A percentile compares a stretch with the other conserved stretches of the same genome.
Conservation (phyloP, 208 protist genomes). For the Entamoeba moshkovskii region DNA sequence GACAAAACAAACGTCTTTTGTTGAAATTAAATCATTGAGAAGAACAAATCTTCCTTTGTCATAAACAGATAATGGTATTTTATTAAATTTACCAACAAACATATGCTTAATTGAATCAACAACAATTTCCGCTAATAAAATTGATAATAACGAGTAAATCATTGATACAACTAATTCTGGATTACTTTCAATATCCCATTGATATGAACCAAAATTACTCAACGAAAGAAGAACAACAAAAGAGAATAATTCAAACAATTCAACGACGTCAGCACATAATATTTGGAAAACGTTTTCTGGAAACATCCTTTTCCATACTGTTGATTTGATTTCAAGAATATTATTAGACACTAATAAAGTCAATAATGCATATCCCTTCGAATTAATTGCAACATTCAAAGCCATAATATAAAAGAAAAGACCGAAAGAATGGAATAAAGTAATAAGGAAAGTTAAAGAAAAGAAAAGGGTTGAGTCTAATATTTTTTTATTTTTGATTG, state of each 20-base stretch:
- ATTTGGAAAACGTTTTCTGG: not conserved
- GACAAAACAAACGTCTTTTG: not conserved
- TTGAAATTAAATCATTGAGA: not conserved
- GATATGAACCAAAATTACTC: not conserved
- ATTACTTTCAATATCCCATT: not conserved
- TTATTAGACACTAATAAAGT: not conserved
- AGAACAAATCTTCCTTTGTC: not conserved
- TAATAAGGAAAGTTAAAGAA: not conserved
- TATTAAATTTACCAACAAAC: not conserved
- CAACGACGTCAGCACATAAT: not conserved
- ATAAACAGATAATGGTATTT: not conserved
- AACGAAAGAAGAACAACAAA: not conserved
- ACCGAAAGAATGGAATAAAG: not conserved
- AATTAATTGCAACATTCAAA: not conserved
- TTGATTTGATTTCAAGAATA: not conserved
- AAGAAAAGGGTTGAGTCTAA: not conserved
- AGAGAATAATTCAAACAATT: not conserved
- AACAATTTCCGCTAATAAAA: not conserved
- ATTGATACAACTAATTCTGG: not conserved
- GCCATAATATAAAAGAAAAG: not conserved
- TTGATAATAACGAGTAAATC: not conserved
- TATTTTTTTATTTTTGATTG: not conserved
- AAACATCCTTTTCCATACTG: not conserved
- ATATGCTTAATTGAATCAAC: not conserved
- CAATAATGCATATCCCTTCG: not conserved